Percentiles rank a stretch among this genome's conserved stretches.
phyloP scores from a whole-genome alignment of 495 filamentous ascomycete species.

The Staphylotrichum longicolle region DNA sequence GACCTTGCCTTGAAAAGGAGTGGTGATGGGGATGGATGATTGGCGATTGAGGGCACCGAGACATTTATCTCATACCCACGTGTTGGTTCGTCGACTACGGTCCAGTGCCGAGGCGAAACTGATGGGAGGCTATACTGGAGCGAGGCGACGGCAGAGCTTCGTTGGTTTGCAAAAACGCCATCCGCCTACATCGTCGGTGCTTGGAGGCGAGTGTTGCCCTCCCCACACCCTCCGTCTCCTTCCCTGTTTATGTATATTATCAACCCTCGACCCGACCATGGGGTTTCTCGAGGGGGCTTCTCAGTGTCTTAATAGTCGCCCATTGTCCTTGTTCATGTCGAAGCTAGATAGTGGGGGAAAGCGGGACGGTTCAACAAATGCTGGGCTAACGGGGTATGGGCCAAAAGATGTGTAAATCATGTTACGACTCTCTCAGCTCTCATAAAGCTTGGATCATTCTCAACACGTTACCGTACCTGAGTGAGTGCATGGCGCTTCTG shows the following conservation, averaged over 20 bases:
- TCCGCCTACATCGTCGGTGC: too few species aligned
- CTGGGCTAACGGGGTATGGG: background rate
- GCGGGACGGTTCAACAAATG: background rate
- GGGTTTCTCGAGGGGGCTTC: background rate
- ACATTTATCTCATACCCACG: background rate
- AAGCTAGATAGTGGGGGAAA: background rate
- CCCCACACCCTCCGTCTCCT: background rate
- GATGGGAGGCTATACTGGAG: too few species aligned
- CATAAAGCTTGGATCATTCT: background rate
- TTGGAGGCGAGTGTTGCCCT: background rate
- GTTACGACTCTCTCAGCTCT: constrained; percentile 12
- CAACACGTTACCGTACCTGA: background rate
- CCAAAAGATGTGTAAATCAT: constrained; percentile 6
- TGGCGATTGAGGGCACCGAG: background rate
- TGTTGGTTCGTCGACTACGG: too few species aligned
- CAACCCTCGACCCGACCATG: background rate
- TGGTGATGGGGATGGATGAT: background rate
- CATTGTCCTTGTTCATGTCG: background rate
- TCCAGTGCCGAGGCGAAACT: too few species aligned
- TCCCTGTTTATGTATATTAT: constrained; percentile 11
- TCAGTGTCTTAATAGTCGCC: constrained; percentile 8
- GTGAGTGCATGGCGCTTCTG: background rate
- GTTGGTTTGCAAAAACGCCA: background rate
- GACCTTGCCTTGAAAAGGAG: background rate
- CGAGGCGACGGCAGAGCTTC: background rate